Conservation (phyloP, 306 rosid genomes). For the Cicer cuneatum region DNA sequence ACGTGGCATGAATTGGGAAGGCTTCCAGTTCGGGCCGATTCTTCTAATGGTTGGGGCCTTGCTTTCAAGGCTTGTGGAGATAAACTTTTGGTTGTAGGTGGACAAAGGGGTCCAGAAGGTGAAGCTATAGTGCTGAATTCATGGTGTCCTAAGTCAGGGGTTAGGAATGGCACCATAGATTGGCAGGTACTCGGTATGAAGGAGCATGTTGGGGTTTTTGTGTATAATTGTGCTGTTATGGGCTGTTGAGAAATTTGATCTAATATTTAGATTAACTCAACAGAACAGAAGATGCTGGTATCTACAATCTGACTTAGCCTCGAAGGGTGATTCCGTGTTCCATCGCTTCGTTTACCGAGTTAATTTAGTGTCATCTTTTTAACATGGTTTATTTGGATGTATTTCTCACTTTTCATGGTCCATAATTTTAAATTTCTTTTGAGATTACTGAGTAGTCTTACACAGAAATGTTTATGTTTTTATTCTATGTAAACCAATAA, state of each 20-base stretch:
- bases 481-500: conserved; percentile 63
- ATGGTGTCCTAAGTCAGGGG: conserved; percentile 82
- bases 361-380: conserved; percentile 61
- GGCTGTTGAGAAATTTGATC: conserved; percentile 63
- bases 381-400: conserved; percentile 59
- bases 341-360: conserved; percentile 55
- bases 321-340: conserved; percentile 59
- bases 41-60: conserved; percentile 91
- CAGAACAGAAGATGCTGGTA: conserved; percentile 54
- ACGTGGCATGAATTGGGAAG: conserved; percentile 83
- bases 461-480: conserved; percentile 48
- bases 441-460: conserved; percentile 57
- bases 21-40: conserved; percentile 90
- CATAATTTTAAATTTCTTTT: conserved; percentile 54
- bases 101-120: conserved; percentile 92
- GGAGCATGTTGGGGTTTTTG: conserved; percentile 89
- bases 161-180: conserved; percentile 70
- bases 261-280: conserved; percentile 64
- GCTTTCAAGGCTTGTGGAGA: conserved; percentile 98
- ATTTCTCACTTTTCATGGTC: conserved; percentile 57
- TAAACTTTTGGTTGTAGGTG: conserved; percentile 84
- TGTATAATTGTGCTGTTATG: conserved; percentile 97
- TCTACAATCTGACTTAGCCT: conserved; percentile 66
- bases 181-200: conserved; percentile 85
- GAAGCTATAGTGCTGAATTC: conserved; percentile 79